Percentiles rank a stretch among this genome's conserved stretches.
phyloP scores from a whole-genome alignment of 2,329 filamentous ascomycete species.

The Coniella lustricola region DNA sequence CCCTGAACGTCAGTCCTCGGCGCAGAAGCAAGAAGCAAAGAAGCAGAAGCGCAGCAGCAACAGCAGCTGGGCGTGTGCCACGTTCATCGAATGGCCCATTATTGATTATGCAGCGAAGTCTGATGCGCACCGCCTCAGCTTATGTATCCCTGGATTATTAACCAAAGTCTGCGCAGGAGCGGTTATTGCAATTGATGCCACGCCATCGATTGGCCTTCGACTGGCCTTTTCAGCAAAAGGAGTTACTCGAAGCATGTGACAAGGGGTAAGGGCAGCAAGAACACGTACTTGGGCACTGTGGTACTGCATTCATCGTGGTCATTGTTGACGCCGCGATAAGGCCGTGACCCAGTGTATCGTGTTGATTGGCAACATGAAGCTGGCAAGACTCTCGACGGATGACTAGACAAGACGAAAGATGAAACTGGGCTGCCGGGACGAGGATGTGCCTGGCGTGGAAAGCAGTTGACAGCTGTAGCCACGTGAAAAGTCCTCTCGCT shows the following conservation, averaged over 20 bases:
- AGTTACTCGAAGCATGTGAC: not conserved
- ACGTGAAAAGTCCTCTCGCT: not conserved
- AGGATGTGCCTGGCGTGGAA: not conserved
- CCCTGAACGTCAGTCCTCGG: no score
- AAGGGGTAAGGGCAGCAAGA: not conserved
- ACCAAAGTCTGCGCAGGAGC: no score
- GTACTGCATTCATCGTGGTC: no score
- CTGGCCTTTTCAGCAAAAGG: no score
- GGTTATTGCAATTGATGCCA: no score
- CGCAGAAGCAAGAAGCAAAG: no score
- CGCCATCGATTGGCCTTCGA: no score
- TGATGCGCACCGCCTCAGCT: not conserved
- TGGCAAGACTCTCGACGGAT: not conserved
- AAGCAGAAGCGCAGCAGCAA: no score
- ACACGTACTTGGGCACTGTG: not conserved
- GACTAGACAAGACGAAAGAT: not conserved
- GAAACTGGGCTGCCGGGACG: not conserved
- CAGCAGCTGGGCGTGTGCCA: slow-evolving; percentile 1
- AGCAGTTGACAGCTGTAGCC: not conserved
- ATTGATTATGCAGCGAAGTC: not conserved
- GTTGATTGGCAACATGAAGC: no score
- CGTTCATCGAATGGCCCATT: not conserved
- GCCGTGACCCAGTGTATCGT: not conserved
- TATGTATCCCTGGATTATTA: not conserved
- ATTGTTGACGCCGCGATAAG: not conserved